Evolutionary conservation across 176 grass and related monocot species (phyloP).

Genomic region (Bonia amplexicaulis): DNA sequence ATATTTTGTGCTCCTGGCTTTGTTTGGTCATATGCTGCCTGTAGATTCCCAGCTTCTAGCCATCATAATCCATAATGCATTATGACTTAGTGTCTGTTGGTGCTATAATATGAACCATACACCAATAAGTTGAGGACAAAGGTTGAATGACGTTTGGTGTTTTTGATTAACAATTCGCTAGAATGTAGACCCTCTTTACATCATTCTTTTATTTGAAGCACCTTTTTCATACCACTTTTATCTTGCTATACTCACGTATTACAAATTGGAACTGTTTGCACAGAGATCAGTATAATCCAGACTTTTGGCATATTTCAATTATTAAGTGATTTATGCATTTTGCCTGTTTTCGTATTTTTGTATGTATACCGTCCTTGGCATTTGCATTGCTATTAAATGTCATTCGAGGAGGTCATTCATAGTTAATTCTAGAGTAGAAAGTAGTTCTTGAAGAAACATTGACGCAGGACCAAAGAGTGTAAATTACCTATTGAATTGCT

Average conservation of each 20-base stretch:
- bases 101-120: not conserved
- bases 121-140: not conserved
- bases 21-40: not conserved
- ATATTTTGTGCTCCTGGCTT: constrained; percentile 5
- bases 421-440: not conserved
- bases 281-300: not conserved
- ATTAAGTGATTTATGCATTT: not conserved
- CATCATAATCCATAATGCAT: not conserved
- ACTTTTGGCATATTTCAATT: not conserved
- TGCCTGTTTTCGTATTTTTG: not conserved
- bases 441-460: not conserved
- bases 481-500: not conserved
- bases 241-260: not conserved
- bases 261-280: not conserved
- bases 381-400: not conserved
- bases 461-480: not conserved
- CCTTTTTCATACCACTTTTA: not conserved
- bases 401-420: not conserved
- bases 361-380: not conserved
- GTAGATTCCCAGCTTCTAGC: not conserved
- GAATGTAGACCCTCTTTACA: not conserved
- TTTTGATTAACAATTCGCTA: not conserved
- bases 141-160: not conserved
- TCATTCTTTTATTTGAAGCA: not conserved
- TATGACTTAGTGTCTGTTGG: not conserved